Conservation (phyloP, 2,329 filamentous ascomycete species). For the Talaromyces sp. region DNA sequence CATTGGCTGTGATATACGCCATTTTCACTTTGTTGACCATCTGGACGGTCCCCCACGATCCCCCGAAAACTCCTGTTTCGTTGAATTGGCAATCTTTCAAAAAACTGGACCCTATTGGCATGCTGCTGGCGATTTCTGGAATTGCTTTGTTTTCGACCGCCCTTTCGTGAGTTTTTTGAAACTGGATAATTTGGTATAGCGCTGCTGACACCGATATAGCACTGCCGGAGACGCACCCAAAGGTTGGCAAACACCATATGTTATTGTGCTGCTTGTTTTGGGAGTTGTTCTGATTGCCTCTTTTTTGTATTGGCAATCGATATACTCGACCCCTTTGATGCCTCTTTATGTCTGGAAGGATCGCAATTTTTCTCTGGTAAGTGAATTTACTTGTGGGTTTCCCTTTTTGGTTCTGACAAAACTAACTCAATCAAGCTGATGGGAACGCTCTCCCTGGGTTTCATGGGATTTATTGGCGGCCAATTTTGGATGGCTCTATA, state of each 20-base stretch:
- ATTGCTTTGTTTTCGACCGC: constrained; percentile 60
- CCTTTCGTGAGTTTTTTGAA: constrained; percentile 41
- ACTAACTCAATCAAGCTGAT: constrained; percentile 42
- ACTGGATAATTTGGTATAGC: not conserved
- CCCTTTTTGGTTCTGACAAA: not conserved
- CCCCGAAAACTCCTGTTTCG: constrained; percentile 36
- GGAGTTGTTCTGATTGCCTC: constrained; percentile 50
- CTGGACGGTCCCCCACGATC: constrained; percentile 57
- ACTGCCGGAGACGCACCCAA: constrained; percentile 50
- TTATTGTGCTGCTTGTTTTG: constrained; percentile 57
- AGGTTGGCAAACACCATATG: constrained; percentile 58
- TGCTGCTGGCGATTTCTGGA: constrained; percentile 55
- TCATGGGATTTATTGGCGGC: constrained; percentile 56
- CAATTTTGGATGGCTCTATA: constrained; percentile 61
- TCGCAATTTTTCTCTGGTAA: constrained; percentile 57
- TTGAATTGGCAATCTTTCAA: constrained; percentile 45
- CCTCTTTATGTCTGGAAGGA: constrained; percentile 54
- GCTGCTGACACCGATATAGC: constrained; percentile 17
- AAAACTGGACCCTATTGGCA: constrained; percentile 57
- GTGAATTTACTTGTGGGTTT: constrained; percentile 11
- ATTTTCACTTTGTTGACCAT: constrained; percentile 52
- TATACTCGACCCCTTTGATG: constrained; percentile 47
- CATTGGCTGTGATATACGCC: constrained; percentile 59
- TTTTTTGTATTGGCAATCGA: constrained; percentile 60
- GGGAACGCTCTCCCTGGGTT: constrained; percentile 52